Percentiles rank a stretch among this genome's conserved stretches.
Conservation (phyloP, 2,329 filamentous ascomycete species). For the Ceratocystis huliohia region DNA sequence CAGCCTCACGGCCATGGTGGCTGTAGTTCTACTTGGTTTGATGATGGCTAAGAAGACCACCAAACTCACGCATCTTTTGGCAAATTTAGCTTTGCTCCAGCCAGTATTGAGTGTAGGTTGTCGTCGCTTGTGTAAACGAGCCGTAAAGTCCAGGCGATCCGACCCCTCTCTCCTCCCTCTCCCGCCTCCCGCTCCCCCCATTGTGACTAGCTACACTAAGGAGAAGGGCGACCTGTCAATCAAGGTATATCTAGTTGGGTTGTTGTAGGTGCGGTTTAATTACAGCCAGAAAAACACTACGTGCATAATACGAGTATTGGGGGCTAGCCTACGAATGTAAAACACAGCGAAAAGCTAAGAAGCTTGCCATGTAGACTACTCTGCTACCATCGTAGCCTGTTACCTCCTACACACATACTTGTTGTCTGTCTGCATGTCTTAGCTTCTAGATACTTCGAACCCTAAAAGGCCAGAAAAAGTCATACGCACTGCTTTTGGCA, state of each 20-base stretch:
- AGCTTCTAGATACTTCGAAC: constrained; percentile 1
- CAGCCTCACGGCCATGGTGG: neutral
- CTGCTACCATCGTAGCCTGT: neutral
- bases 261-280: neutral
- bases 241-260: neutral
- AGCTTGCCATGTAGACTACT: neutral
- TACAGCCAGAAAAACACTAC: neutral
- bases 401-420: too few relatives aligned
- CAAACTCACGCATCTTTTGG: too few relatives aligned
- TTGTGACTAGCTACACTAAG: neutral
- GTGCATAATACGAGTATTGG: neutral
- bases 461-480: constrained; percentile 13
- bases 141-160: neutral
- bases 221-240: neutral
- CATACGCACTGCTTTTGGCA: neutral
- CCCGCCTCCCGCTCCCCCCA: neutral
- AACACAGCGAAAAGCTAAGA: neutral
- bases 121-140: neutral
- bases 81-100: too few relatives aligned
- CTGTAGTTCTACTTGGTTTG: neutral
- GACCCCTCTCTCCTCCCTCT: neutral
- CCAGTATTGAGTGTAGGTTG: too few relatives aligned
- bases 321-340: neutral
- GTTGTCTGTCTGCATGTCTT: neutral
- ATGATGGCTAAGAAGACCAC: neutral